Evolutionary conservation across 2,329 filamentous ascomycete species (phyloP).

Genomic region (Microcyclospora pomicola): DNA sequence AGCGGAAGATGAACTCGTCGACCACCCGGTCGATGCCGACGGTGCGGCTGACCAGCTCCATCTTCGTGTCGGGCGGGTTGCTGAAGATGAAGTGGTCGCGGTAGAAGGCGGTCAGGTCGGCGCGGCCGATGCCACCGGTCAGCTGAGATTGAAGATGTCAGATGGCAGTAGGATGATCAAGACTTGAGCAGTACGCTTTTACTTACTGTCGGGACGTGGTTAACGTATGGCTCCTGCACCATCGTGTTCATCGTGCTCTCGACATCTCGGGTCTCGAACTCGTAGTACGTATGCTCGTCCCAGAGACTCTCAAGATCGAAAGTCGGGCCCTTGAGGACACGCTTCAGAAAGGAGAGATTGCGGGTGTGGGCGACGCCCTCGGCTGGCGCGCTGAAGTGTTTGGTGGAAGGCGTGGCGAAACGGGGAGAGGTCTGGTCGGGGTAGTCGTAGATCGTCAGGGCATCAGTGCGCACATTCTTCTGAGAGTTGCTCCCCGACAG

Average conservation of each 20-base stretch:
- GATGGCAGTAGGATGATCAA: no score
- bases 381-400: constrained; percentile 37
- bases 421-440: neutral
- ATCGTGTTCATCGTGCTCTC: constrained; percentile 19
- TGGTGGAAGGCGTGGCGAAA: constrained; percentile 9
- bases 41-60: constrained; percentile 42
- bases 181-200: no score
- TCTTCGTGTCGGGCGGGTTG: constrained; percentile 39
- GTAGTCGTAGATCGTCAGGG: neutral
- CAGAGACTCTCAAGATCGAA: constrained; percentile 30
- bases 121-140: constrained; percentile 29
- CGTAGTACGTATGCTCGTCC: constrained; percentile 19
- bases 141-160: constrained; percentile 6
- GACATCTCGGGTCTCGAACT: constrained; percentile 15
- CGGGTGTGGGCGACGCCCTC: constrained; percentile 54
- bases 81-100: constrained; percentile 41
- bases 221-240: constrained; percentile 19
- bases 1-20: constrained; percentile 43
- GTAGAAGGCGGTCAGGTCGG: constrained; percentile 38
- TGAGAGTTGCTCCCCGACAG: no score
- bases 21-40: constrained; percentile 43
- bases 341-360: constrained; percentile 51
- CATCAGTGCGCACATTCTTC: neutral
- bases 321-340: constrained; percentile 46
- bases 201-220: constrained; percentile 25